These are phyloP conservation scores for Chalara sp. DNA, from an alignment of 2,329 filamentous ascomycete genomes.

Conservation along the genomic window DNA sequence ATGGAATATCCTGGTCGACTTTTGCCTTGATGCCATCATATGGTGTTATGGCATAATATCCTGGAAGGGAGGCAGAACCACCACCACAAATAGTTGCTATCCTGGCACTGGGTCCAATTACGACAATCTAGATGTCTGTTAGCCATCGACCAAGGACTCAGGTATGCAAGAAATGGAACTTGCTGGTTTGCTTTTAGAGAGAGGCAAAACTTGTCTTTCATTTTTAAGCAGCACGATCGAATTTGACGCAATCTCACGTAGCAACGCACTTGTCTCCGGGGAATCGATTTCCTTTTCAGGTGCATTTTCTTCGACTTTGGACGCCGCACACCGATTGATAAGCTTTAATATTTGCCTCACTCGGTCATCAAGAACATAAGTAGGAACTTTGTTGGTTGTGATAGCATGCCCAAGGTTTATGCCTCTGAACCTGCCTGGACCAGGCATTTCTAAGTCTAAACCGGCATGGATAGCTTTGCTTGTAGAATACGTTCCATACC, in stretches of 20 bases:
- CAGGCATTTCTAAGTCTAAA: constrained; percentile 34
- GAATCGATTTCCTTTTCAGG: constrained; percentile 13
- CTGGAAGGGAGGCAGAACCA: constrained; percentile 26
- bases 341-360: constrained; percentile 15
- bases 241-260: constrained; percentile 48
- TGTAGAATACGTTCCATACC: constrained; percentile 20
- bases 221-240: constrained; percentile 61
- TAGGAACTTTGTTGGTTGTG: constrained; percentile 12
- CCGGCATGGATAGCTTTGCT: constrained; percentile 24
- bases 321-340: constrained; percentile 28
- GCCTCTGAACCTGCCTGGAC: constrained; percentile 18
- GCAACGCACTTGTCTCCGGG: constrained; percentile 31
- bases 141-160: no score
- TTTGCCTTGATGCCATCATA: constrained; percentile 25
- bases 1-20: constrained; percentile 28
- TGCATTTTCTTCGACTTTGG: constrained; percentile 4
- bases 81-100: constrained; percentile 27
- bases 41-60: constrained; percentile 27
- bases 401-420: constrained; percentile 14
- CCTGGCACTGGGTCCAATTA: constrained; percentile 50
- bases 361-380: constrained; percentile 15
- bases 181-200: constrained; percentile 44
- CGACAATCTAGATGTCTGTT: constrained; percentile 31
- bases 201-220: constrained; percentile 45
- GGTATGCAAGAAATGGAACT: not conserved